Conservation (phyloP, 2,329 filamentous ascomycete species). For the Magnaporthiopsis incrustans region DNA sequence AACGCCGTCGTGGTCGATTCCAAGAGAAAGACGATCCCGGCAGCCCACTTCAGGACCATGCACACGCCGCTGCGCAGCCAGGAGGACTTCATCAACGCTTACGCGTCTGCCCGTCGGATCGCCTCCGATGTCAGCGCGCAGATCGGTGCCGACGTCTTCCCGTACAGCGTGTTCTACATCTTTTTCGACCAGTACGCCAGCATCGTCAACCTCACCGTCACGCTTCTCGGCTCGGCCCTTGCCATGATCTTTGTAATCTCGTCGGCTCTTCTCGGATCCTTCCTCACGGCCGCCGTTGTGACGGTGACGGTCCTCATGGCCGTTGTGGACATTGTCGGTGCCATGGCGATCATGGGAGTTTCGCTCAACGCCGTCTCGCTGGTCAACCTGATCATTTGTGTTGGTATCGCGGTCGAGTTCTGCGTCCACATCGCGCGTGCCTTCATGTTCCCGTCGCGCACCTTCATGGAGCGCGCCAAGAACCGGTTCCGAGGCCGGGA, state of each 20-base stretch:
- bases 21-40: slow-evolving; percentile 55
- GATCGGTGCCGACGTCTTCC: slow-evolving; percentile 79
- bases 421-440: slow-evolving; percentile 94
- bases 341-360: slow-evolving; percentile 83
- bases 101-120: slow-evolving; percentile 82
- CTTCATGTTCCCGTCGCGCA: slow-evolving; percentile 84
- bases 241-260: slow-evolving; percentile 79
- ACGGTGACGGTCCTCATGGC: slow-evolving; percentile 88
- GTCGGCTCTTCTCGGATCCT: slow-evolving; percentile 71
- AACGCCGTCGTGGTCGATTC: slow-evolving; percentile 73
- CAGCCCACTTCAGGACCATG: slow-evolving; percentile 85
- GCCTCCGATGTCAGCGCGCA: slow-evolving; percentile 62
- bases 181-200: slow-evolving; percentile 96
- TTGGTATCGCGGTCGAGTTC: slow-evolving; percentile 94
- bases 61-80: slow-evolving; percentile 85
- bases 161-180: slow-evolving; percentile 96
- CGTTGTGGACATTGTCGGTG: slow-evolving; percentile 85
- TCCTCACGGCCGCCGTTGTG: slow-evolving; percentile 74
- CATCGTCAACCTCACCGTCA: slow-evolving; percentile 72
- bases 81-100: slow-evolving; percentile 85
- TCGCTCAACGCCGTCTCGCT: slow-evolving; percentile 91
- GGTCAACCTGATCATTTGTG: slow-evolving; percentile 94
- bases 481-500: slow-evolving; percentile 74
- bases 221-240: slow-evolving; percentile 74
- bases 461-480: slow-evolving; percentile 73